These are phyloP conservation scores for Voacanga thouarsii DNA, from an alignment of 257 asterid genomes.

Conservation along the genomic window DNA sequence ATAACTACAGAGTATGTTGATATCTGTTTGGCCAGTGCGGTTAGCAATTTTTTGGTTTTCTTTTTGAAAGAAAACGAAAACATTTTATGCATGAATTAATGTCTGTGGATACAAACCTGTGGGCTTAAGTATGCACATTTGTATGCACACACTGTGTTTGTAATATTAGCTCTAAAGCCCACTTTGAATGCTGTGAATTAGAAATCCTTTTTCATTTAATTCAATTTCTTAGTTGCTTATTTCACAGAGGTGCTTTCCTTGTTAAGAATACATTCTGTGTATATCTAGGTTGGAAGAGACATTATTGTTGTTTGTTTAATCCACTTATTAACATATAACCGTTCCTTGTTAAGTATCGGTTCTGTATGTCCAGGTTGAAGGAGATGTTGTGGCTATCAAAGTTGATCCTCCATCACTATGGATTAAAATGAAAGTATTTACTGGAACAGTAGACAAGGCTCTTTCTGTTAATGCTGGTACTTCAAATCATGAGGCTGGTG, in stretches of 20 bases:
- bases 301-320: neutral
- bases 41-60: too few species aligned
- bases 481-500: conserved; percentile 28
- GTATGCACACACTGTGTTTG: neutral
- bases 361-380: conserved; percentile 62
- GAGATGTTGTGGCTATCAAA: conserved; percentile 72
- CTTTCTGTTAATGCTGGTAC: conserved; percentile 23
- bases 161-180: neutral
- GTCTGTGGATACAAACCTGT: neutral
- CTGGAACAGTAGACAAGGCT: conserved; percentile 6
- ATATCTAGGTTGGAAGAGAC: neutral
- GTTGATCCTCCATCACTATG: conserved; percentile 63
- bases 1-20: too few species aligned
- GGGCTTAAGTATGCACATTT: neutral
- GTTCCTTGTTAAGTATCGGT: neutral
- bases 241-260: too few species aligned
- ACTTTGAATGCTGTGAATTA: neutral
- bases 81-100: neutral
- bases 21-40: too few species aligned
- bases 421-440: conserved; percentile 34
- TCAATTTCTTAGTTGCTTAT: neutral
- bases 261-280: neutral
- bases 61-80: too few species aligned
- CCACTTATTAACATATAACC: neutral
- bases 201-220: neutral